Percentiles rank a stretch among this genome's conserved stretches.
phyloP scores from a whole-genome alignment of 805 yeast species.

The Wickerhamiella slavikovae region DNA sequence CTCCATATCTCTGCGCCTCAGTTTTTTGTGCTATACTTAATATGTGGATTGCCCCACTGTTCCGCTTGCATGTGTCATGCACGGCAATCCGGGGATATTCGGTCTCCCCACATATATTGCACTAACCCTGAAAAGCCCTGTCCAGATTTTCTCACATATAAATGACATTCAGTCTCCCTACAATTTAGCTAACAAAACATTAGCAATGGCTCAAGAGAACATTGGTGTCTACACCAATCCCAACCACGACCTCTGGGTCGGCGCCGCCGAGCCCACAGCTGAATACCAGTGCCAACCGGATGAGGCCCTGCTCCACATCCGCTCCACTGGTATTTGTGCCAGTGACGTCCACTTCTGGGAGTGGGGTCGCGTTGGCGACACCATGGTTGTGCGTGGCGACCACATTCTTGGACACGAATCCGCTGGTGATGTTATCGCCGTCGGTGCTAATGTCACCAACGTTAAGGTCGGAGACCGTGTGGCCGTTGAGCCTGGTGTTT shows the following conservation, averaged over 20 bases:
- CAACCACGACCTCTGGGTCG: conserved; percentile 15
- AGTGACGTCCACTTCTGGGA: conserved; percentile 52
- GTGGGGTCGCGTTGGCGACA: conserved; percentile 37
- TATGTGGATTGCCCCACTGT: no score
- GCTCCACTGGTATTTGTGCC: conserved; percentile 58
- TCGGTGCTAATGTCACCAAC: conserved; percentile 28
- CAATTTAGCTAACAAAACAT: no score
- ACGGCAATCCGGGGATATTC: no score
- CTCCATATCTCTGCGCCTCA: no score
- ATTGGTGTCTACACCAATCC: conserved; percentile 18
- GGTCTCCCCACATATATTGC: no score
- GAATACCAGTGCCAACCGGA: conserved; percentile 17
- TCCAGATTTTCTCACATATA: no score
- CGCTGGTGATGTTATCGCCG: conserved; percentile 28
- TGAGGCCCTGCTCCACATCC: conserved; percentile 34
- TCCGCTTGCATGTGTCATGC: no score
- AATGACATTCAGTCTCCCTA: no score
- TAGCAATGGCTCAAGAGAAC: conserved; percentile 8
- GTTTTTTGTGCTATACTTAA: no score
- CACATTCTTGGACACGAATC: conserved; percentile 36
- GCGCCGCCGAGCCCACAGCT: conserved; percentile 13
- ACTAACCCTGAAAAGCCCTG: no score
- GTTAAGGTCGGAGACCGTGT: conserved; percentile 28
- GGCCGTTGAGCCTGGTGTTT: conserved; percentile 29
- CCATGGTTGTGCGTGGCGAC: conserved; percentile 39